Base-by-base conservation (phyloP, 2,329 filamentous ascomycete genomes). In the Aspergillus ochraceoroseus region DNA sequence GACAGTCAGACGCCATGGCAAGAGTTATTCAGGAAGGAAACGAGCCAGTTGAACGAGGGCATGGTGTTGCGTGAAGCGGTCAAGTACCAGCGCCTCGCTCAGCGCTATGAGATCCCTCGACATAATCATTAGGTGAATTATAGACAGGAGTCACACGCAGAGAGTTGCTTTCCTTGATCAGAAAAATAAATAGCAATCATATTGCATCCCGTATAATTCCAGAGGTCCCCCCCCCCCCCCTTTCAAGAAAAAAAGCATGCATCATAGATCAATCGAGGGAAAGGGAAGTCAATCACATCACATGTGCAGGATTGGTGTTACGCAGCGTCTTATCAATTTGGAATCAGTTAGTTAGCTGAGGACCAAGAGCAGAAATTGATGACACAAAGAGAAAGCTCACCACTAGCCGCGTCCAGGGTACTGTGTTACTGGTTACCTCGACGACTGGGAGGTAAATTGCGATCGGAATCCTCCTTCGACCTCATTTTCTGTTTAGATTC, bases 1-100 rank as follows among this genome's bases (percentile, higher is more conserved):
- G 61, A 66, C 36, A 70, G 65, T 46, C 67, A 70, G 41, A 75
- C 71, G 3, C 70, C 71, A 2, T 74, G 71, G 72, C 71, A 74
- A 49, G 71, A 73, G 33, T 61, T 75, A 11, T 73, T 72, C 56
- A 58, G 71, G 3, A 62, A 65, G 12, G 70, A 74, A 49, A 66
- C 65, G 0, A 65, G 64, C 12, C 66, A 70, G 32, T 50, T 74
- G 38, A 68, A 58, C 19, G 65, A 70, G 30, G 71, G 71, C 1
- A 72, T 73, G 70, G 68, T 73, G 1, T 47, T 74, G 27, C 62
- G 64, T 22, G 58, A 65, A 12, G 70, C 71, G 15, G 61, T 69
- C 30, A 67, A 68, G 53, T 74, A 67, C 43, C 70, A 73, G 52
- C 62, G 67, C 20, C 51, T 73, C 13, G 70, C 69, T n/a, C 68